phyloP scores from a whole-genome alignment of 768 basidiomycete genomes.

The Boletus rubescentipes region DNA sequence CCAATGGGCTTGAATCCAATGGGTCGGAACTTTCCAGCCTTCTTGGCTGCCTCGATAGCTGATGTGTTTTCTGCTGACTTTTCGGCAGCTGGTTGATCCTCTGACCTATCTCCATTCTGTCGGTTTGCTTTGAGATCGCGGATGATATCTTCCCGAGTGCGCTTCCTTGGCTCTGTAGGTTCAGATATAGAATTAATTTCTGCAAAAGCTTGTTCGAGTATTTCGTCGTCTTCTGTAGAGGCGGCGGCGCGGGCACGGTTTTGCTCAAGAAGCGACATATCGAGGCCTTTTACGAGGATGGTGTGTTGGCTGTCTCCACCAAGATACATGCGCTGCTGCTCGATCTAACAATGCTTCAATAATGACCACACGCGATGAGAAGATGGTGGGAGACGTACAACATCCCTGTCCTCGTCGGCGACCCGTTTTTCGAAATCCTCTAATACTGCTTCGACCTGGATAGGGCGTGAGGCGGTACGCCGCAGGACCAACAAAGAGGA shows the following conservation, averaged over 20 bases:
- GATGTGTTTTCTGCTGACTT: conserved; percentile 17
- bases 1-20: conserved; percentile 67
- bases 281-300: conserved; percentile 87
- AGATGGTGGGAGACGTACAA: conserved; percentile 41
- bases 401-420: conserved; percentile 56
- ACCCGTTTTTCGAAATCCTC: conserved; percentile 77
- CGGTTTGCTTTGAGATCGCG: conserved; percentile 69
- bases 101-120: conserved; percentile 21
- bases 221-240: conserved; percentile 72
- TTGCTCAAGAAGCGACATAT: conserved; percentile 82
- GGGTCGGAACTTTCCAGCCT: conserved; percentile 46
- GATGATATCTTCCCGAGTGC: conserved; percentile 76
- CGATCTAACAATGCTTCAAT: conserved; percentile 48
- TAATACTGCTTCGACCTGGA: conserved; percentile 73
- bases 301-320: conserved; percentile 86
- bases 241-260: conserved; percentile 65
- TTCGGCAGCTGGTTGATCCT: conserved; percentile 12
- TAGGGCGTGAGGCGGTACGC: neutral
- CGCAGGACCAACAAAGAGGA: neutral
- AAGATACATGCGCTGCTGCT: conserved; percentile 71
- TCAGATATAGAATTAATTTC: conserved; percentile 39
- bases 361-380: neutral
- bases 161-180: conserved; percentile 50
- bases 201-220: conserved; percentile 72
- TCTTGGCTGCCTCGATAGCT: conserved; percentile 38